Base-by-base conservation (phyloP, 176 grass and related monocot genomes). In the Pontederia crassipes region DNA sequence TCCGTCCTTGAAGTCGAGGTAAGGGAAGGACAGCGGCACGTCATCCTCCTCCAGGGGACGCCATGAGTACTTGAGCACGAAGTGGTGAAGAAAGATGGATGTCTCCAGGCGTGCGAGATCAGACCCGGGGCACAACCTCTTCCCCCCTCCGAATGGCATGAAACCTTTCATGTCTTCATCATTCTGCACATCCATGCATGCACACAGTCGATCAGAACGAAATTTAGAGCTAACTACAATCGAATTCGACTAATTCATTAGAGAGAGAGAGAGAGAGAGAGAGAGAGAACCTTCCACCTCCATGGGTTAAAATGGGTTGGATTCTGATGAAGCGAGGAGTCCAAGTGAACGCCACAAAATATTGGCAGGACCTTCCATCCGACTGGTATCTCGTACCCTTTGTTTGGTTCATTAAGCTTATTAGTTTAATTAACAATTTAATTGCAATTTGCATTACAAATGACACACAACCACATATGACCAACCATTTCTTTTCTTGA, bases 281-380 rank as follows among this genome's bases (percentile, higher is more conserved):
- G n/a, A n/a, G n/a, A n/a, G n/a, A n/a, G n/a, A n/a, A 71, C 68
- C 68, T 71, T 20, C 68, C 68, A 71, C 49, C 68, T 71, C 56
- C 55, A 50, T 49, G 68, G 68, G 46, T 59, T 12, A 56, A 71
- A 71, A 12, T 16, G 46, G 24, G 49, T 3, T 11, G 68, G 68
- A 59, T 71, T 55, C 6, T 40, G 8, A 17, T 60, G 24, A 3
- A 71, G 24, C 12, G 55, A 28, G 35, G 45, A 13, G 17, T 71
- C 68, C 46, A 59, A 71, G 17, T 71, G 68, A 59, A 59, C 46
- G 8, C 46, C 56, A 11, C 40, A n/a, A 50, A 60, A 17, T 29
- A 71, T 26, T 1, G 68, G 68, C 0, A 71, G 56, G 35, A 71
- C 56, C n/a, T 71, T 71, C 68, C 68, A 71, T 1, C 68, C 68